Evolutionary conservation across 441 rosid species (phyloP).

Genomic region (Populus tomentosa): DNA sequence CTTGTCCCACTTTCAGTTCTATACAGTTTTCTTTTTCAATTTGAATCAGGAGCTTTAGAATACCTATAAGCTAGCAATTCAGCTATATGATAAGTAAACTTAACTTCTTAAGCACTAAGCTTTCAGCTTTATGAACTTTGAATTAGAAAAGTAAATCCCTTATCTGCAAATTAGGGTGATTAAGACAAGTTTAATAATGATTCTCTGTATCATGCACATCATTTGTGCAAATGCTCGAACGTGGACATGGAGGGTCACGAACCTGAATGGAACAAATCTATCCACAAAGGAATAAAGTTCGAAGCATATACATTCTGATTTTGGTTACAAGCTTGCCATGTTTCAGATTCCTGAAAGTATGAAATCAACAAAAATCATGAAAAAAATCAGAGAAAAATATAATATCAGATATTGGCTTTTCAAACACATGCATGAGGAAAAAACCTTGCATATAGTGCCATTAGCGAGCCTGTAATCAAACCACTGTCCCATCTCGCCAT

Average conservation of each 20-base stretch:
- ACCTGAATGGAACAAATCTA: slow-evolving; percentile 67
- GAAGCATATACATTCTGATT: slow-evolving; percentile 69
- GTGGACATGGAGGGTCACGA: slow-evolving; percentile 10
- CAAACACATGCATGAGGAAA: background rate
- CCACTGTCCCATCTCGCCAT: slow-evolving; percentile 73
- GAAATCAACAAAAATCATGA: background rate
- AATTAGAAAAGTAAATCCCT: background rate
- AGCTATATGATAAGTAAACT: background rate
- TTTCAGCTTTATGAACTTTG: background rate
- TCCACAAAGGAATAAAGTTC: slow-evolving; percentile 81
- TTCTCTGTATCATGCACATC: background rate
- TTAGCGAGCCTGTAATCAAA: slow-evolving; percentile 62
- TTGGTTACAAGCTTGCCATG: slow-evolving; percentile 55
- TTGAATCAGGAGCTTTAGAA: background rate
- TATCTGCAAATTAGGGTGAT: background rate
- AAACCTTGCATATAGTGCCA: slow-evolving; percentile 31
- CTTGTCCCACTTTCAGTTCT: background rate
- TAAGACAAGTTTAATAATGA: background rate
- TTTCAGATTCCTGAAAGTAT: slow-evolving; percentile 41
- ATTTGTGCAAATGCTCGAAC: background rate
- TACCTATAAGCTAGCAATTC: background rate
- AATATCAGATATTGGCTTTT: background rate
- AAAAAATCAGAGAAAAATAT: background rate
- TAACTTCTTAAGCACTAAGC: background rate
- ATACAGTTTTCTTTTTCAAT: background rate